These are phyloP conservation scores for Rosa persica DNA, from an alignment of 306 rosid species.

Conservation along the genomic window DNA sequence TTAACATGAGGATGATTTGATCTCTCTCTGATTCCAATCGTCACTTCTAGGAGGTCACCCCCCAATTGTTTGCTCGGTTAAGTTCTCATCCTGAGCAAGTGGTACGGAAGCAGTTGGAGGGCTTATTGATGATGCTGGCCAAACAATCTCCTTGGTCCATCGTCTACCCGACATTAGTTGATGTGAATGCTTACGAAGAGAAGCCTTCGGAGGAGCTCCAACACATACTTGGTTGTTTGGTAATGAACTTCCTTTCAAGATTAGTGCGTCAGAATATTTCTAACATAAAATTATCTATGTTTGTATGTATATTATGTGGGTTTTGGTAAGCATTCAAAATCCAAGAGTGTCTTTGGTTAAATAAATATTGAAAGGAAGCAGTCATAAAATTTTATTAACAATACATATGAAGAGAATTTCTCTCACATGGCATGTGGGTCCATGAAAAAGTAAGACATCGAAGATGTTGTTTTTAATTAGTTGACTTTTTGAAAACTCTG, in stretches of 20 bases:
- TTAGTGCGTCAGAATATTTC: neutral
- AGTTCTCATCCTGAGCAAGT: conserved; percentile 89
- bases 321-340: neutral
- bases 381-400: neutral
- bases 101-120: conserved; percentile 86
- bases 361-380: neutral
- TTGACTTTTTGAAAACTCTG: neutral
- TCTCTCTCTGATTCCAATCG: conserved; percentile 27
- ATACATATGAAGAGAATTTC: neutral
- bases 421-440: neutral
- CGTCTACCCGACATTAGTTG: conserved; percentile 90
- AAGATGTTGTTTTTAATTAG: neutral
- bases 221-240: conserved; percentile 84
- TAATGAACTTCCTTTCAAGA: conserved; percentile 41
- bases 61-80: conserved; percentile 86
- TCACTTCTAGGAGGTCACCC: conserved; percentile 77
- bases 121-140: conserved; percentile 85
- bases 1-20: conserved; percentile 20
- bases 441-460: neutral
- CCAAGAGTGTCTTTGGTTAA: neutral
- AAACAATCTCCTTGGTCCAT: conserved; percentile 89
- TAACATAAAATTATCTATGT: neutral
- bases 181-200: conserved; percentile 81
- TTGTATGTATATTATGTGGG: neutral
- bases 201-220: conserved; percentile 91